phyloP scores from a whole-genome alignment of 805 yeast genomes.

The Wickerhamomyces chambardii region DNA sequence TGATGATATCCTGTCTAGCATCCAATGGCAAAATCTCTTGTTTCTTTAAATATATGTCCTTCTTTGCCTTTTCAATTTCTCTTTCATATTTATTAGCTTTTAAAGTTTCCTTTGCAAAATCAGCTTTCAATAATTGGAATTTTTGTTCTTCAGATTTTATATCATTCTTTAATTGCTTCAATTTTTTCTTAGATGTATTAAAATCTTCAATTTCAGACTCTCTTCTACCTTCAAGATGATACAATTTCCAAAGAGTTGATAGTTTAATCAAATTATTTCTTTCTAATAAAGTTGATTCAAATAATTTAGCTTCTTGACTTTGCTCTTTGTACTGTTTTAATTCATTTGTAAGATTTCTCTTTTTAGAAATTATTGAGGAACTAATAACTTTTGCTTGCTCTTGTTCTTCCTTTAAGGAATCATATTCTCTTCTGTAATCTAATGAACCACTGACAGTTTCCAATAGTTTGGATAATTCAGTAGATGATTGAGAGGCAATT shows the following conservation, averaged over 20 bases:
- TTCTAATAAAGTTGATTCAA: slow-evolving; percentile 44
- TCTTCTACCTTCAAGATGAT: slow-evolving; percentile 40
- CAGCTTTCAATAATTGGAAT: slow-evolving; percentile 27
- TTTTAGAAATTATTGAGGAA: slow-evolving; percentile 54
- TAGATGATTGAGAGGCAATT: slow-evolving; percentile 80
- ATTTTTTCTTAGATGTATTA: slow-evolving; percentile 16
- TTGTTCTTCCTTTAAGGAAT: slow-evolving; percentile 47
- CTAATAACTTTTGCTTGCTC: slow-evolving; percentile 60
- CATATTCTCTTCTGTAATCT: slow-evolving; percentile 62
- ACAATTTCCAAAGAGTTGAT: slow-evolving; percentile 55
- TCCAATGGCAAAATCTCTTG: slow-evolving; percentile 52
- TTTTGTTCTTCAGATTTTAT: slow-evolving; percentile 26
- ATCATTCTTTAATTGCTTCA: slow-evolving; percentile 23
- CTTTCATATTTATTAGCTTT: slow-evolving; percentile 31
- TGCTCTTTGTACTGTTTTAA: slow-evolving; percentile 73
- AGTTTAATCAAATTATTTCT: slow-evolving; percentile 35
- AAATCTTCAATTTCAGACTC: slow-evolving; percentile 13
- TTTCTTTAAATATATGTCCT: slow-evolving; percentile 30
- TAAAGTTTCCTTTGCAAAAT: slow-evolving; percentile 37
- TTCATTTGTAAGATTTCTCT: slow-evolving; percentile 64
- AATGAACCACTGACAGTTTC: slow-evolving; percentile 82
- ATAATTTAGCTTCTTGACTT: slow-evolving; percentile 59
- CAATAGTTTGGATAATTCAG: slow-evolving; percentile 61
- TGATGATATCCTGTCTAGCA: slow-evolving; percentile 41
- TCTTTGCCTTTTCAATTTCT: slow-evolving; percentile 24